phyloP scores from a whole-genome alignment of 1,284 basidiomycete genomes.

The Sanghuangporus weigelae region DNA sequence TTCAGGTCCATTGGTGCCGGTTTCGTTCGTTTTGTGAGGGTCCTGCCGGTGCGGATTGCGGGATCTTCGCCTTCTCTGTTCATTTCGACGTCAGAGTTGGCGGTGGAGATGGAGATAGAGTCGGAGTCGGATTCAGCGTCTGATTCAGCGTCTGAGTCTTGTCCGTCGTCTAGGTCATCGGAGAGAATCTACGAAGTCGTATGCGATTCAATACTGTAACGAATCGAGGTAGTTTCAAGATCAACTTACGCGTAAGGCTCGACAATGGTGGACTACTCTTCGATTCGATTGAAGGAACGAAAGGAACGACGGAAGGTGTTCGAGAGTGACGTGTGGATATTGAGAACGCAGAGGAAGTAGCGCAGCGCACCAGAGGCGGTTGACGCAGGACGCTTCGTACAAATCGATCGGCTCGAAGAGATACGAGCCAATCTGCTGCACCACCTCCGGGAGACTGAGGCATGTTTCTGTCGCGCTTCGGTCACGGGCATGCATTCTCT shows the following conservation, averaged over 20 bases:
- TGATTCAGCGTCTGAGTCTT: background rate
- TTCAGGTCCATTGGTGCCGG: background rate
- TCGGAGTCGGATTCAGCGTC: background rate
- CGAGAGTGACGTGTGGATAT: background rate
- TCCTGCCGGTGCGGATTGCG: background rate
- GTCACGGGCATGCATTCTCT: background rate
- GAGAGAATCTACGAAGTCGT: background rate
- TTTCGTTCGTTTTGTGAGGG: background rate
- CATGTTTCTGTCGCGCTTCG: conserved; percentile 1
- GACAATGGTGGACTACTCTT: conserved; percentile 6
- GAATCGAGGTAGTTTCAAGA: background rate
- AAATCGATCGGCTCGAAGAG: conserved; percentile 8
- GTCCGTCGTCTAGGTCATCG: background rate
- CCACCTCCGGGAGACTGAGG: conserved; percentile 10
- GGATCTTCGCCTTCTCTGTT: background rate
- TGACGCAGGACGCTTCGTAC: conserved; percentile 4
- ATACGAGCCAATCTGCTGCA: conserved; percentile 5
- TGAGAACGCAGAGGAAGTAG: conserved; percentile 10
- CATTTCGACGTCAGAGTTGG: background rate
- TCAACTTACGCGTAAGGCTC: conserved; percentile 5
- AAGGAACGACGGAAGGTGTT: conserved; percentile 8
- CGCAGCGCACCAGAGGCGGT: conserved; percentile 4
- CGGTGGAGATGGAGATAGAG: background rate
- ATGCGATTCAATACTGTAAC: background rate
- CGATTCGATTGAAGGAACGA: conserved; percentile 6